phyloP scores from a whole-genome alignment of 306 rosid genomes.

The Quercus agrifolia region DNA sequence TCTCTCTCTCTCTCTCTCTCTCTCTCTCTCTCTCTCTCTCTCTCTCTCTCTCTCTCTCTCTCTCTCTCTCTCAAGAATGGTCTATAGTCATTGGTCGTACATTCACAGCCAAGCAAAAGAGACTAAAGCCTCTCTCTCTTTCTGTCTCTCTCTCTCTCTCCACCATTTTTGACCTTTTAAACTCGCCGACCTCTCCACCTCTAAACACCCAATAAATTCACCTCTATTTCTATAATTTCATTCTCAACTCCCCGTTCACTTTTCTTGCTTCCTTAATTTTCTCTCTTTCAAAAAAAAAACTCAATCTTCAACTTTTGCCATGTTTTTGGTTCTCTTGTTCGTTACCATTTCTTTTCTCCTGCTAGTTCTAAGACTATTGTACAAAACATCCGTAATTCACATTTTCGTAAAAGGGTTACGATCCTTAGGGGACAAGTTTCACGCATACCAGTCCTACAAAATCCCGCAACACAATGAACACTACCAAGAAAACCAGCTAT shows the following conservation, averaged over 20 bases:
- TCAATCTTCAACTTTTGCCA: neutral
- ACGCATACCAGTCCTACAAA: conserved; percentile 66
- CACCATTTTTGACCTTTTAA: conserved; percentile 19
- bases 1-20: no score
- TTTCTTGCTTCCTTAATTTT: neutral
- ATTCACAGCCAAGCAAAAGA: conserved; percentile 33
- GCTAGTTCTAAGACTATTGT: conserved; percentile 35
- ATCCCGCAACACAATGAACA: conserved; percentile 58
- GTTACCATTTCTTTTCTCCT: conserved; percentile 16
- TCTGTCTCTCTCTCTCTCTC: neutral
- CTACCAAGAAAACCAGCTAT: conserved; percentile 65
- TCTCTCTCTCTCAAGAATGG: neutral
- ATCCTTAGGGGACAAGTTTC: conserved; percentile 47
- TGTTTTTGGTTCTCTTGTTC: conserved; percentile 32
- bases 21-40: no score
- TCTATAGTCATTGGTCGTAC: conserved; percentile 24
- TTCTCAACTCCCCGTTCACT: neutral
- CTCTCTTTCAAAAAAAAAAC: no score
- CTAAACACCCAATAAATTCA: neutral
- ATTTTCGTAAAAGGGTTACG: conserved; percentile 53
- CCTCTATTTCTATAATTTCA: neutral
- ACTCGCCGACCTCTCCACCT: conserved; percentile 43
- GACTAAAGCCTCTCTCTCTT: neutral
- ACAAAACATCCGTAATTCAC: conserved; percentile 58
- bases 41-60: no score